These are phyloP conservation scores for Stipa capillata DNA, from an alignment of 176 grass and related monocot species.

Conservation along the genomic window DNA sequence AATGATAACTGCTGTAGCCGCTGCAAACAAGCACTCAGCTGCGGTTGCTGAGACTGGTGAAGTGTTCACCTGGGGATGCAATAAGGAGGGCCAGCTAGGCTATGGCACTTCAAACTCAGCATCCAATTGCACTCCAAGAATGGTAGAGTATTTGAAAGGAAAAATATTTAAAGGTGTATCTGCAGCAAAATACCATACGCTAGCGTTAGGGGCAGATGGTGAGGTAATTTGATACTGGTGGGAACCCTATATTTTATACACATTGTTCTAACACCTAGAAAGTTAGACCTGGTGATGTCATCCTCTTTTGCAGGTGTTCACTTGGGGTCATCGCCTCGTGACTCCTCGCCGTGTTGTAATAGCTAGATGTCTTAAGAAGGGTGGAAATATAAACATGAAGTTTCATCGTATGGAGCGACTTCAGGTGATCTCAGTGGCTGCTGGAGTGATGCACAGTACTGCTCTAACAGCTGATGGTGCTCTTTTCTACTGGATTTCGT, in stretches of 20 bases:
- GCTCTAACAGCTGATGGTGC: slow-evolving; percentile 84
- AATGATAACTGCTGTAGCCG: slow-evolving; percentile 79
- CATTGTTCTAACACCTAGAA: slow-evolving; percentile 14
- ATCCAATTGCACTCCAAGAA: slow-evolving; percentile 88
- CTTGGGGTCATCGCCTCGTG: slow-evolving; percentile 93
- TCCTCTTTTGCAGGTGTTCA: slow-evolving; percentile 61
- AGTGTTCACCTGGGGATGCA: slow-evolving; percentile 96
- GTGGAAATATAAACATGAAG: slow-evolving; percentile 83
- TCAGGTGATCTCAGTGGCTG: slow-evolving; percentile 79
- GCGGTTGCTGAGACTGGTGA: slow-evolving; percentile 77
- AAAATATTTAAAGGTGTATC: slow-evolving; percentile 77
- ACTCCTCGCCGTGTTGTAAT: slow-evolving; percentile 87
- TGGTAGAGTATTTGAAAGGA: slow-evolving; percentile 97
- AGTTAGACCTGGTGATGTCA: neutral
- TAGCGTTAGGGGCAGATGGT: slow-evolving; percentile 72
- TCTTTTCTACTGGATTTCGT: slow-evolving; percentile 94
- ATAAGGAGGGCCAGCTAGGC: slow-evolving; percentile 98
- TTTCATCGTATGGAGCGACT: slow-evolving; percentile 85
- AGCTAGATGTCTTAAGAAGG: slow-evolving; percentile 78
- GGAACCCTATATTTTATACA: slow-evolving; percentile 3
- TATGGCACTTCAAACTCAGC: slow-evolving; percentile 98
- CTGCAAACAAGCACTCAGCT: slow-evolving; percentile 95
- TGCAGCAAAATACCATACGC: slow-evolving; percentile 87
- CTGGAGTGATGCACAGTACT: slow-evolving; percentile 75
- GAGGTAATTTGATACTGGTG: slow-evolving; percentile 48